Conservation (phyloP, 2,329 filamentous ascomycete genomes). For the Diaporthe destruens region DNA sequence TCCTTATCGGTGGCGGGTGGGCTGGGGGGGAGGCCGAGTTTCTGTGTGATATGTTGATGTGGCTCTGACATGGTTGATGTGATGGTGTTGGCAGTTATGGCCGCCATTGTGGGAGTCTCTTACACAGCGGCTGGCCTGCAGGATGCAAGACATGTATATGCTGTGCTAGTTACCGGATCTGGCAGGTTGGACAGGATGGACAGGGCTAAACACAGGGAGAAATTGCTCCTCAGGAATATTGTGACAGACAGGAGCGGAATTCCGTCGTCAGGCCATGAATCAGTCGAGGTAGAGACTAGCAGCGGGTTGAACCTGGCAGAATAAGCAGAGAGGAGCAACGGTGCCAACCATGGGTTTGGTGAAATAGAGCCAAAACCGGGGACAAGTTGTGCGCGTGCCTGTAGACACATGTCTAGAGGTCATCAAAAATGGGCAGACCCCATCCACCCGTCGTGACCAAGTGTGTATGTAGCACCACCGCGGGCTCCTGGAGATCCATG, state of each 20-base stretch:
- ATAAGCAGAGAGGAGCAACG: not conserved
- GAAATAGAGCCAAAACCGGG: not conserved
- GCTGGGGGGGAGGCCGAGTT: constrained; percentile 52
- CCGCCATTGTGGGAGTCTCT: constrained; percentile 9
- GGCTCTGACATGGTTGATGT: not conserved
- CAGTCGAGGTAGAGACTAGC: constrained; percentile 4
- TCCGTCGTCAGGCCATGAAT: constrained; percentile 15
- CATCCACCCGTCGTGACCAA: constrained; percentile 7
- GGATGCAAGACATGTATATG: constrained; percentile 17
- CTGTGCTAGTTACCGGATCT: constrained; percentile 5
- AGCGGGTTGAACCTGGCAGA: not conserved
- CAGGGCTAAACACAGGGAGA: not conserved
- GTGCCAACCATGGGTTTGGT: constrained; percentile 5
- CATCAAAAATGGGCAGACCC: constrained; percentile 32
- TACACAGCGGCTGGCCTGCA: not conserved
- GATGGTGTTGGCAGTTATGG: not conserved
- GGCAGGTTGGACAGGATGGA: constrained; percentile 17
- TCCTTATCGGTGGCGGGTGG: constrained; percentile 56
- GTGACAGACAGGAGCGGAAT: not conserved
- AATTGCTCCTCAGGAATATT: not conserved
- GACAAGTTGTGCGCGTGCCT: not conserved
- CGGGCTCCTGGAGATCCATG: not conserved
- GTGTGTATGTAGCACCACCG: constrained; percentile 15
- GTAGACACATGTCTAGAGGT: constrained; percentile 26
- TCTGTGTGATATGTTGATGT: constrained; percentile 18